A percentile compares a stretch with the other conserved stretches of the same genome.
Evolutionary conservation across 2,329 filamentous ascomycete species (phyloP).

Genomic region (Drechmeria coniospora): DNA sequence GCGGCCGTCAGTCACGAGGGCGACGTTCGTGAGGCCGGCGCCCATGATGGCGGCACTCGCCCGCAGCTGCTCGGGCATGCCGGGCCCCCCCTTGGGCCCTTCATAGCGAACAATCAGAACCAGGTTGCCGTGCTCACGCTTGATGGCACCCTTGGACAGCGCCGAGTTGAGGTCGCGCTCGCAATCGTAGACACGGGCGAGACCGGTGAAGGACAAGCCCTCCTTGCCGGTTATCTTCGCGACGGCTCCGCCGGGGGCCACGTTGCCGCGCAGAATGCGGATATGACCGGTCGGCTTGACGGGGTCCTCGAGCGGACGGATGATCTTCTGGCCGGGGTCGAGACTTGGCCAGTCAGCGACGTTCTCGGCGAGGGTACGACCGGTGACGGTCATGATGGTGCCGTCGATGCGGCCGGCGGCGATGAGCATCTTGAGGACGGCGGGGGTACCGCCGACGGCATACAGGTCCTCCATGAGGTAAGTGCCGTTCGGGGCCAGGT

Average conservation of each 20-base stretch:
- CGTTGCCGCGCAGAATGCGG: constrained; percentile 73
- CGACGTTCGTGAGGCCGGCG: constrained; percentile 72
- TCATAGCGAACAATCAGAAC: constrained; percentile 89
- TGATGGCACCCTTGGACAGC: constrained; percentile 50
- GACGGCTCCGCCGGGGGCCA: constrained; percentile 78
- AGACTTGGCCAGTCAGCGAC: constrained; percentile 62
- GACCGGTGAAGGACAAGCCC: constrained; percentile 65
- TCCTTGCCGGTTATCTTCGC: constrained; percentile 97
- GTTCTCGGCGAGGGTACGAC: constrained; percentile 71
- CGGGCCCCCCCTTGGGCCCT: constrained; percentile 81
- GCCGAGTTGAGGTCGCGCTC: constrained; percentile 66
- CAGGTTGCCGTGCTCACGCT: constrained; percentile 49
- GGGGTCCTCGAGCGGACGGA: constrained; percentile 58
- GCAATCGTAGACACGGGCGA: constrained; percentile 73
- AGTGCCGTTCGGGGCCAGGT: constrained; percentile 69
- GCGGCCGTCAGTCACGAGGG: constrained; percentile 80
- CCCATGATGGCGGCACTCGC: constrained; percentile 87
- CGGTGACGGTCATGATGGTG: constrained; percentile 65
- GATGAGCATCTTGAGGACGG: constrained; percentile 73
- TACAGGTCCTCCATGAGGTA: constrained; percentile 85
- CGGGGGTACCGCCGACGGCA: constrained; percentile 69
- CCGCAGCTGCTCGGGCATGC: constrained; percentile 91
- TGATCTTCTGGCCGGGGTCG: constrained; percentile 66
- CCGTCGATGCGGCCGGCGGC: constrained; percentile 64
- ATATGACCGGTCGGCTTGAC: constrained; percentile 81